Base-by-base conservation (phyloP, 768 basidiomycete species). In the Boletus vermiculosoides region DNA sequence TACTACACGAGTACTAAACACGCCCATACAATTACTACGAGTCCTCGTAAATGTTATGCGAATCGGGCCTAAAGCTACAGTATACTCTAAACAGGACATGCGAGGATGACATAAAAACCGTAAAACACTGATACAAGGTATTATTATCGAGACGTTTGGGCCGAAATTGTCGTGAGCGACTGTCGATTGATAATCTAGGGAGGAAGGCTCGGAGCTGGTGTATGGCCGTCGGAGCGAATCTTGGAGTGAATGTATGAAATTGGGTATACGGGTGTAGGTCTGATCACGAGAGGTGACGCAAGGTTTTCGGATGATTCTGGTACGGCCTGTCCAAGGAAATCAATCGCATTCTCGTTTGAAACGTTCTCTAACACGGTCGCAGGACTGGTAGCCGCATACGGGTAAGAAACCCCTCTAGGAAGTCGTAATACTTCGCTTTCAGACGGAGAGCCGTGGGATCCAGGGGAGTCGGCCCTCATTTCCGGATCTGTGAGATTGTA, bases 261-360 rank as follows among this genome's bases (percentile, higher is more conserved):
- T 0, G 71, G 71, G 48, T 72, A 74, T 40, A 66, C 22, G 8
- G 71, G 66, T 22, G 57, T 72, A 10, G 71, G 72, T 52, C 54
- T 69, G 56, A 73, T 53, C 25, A 74, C 39, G 40, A 56, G 47
- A 36, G 69, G 67, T 23, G 63, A 53, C 42, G 57, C 50, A 37
- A 54, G 45, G 31, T 55, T 31, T 37, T 62, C 58, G 18, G 51
- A 46, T n/a, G 61, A 40, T 48, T 54, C 58, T 33, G 55, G 52
- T 36, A 34, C 22, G 10, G 45, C n/a, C 31, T 39, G 51, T 34
- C 44, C 39, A 6, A 48, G 20, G 34, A 60, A 46, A 30, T 45
- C 48, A 3, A 50, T 37, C 9, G 45, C 20, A 18, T 23, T 25
- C 18, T 42, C 51, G 36, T 52, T 50, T n/a, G 60, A 59, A 42